These are phyloP conservation scores for Orbilia javanica DNA, from an alignment of 2,329 filamentous ascomycete species.

Conservation along the genomic window DNA sequence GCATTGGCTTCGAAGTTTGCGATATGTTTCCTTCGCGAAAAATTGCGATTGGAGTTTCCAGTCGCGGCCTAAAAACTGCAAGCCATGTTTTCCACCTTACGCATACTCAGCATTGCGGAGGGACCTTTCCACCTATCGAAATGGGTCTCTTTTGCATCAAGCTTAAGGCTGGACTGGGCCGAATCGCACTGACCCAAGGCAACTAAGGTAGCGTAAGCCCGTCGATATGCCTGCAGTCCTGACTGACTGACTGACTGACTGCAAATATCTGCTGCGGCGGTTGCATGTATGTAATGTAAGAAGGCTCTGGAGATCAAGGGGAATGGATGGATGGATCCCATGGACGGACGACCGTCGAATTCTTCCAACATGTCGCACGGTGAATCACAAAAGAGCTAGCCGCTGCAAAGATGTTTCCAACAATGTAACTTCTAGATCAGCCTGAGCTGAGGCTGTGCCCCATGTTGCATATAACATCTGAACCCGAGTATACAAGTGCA, in stretches of 20 bases:
- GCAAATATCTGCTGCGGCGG: too few species aligned
- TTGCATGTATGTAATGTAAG: too few species aligned
- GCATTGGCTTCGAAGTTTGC: slow-evolving; percentile 12
- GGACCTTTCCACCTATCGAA: slow-evolving; percentile 7
- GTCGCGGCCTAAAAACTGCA: slow-evolving; percentile 24
- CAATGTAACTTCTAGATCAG: slow-evolving; percentile 25
- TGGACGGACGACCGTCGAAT: background rate
- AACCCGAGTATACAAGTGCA: slow-evolving; percentile 21
- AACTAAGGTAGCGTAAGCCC: background rate
- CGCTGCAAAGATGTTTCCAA: slow-evolving; percentile 24
- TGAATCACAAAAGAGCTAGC: slow-evolving; percentile 31
- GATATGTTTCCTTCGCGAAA: slow-evolving; percentile 10
- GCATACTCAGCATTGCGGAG: slow-evolving; percentile 1
- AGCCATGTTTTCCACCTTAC: slow-evolving; percentile 10
- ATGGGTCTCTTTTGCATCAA: background rate
- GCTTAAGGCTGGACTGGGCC: slow-evolving; percentile 7
- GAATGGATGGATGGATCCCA: background rate
- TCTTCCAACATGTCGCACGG: background rate
- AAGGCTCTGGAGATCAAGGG: too few species aligned
- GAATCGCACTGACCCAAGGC: slow-evolving; percentile 29
- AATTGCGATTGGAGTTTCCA: slow-evolving; percentile 32
- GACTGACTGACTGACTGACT: too few species aligned
- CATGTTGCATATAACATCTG: slow-evolving; percentile 40
- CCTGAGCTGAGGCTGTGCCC: slow-evolving; percentile 40
- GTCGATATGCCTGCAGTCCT: too few species aligned